phyloP scores from a whole-genome alignment of 228 moss, liverwort and hornwort genomes.

The Sphagnum fallax region DNA sequence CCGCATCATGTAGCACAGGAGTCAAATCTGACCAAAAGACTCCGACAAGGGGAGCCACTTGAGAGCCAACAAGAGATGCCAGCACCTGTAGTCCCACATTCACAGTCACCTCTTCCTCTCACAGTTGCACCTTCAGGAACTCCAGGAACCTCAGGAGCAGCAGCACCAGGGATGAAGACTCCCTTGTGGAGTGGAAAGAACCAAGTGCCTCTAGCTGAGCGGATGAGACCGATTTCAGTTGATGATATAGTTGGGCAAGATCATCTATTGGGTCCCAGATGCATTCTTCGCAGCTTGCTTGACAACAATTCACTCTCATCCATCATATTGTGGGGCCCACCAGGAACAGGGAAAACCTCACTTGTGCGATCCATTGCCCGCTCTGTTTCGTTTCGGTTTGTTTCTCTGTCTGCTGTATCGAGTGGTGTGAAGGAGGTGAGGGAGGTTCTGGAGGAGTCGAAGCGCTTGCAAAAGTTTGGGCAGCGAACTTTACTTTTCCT shows the following conservation, averaged over 20 bases:
- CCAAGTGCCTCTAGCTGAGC: slow-evolving; percentile 69
- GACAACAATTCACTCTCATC: slow-evolving; percentile 59
- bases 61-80: slow-evolving; percentile 28
- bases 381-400: slow-evolving; percentile 48
- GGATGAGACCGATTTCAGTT: slow-evolving; percentile 63
- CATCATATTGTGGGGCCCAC: slow-evolving; percentile 77
- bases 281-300: slow-evolving; percentile 60
- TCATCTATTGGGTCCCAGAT: slow-evolving; percentile 58
- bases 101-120: slow-evolving; percentile 10
- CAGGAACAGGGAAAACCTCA: slow-evolving; percentile 86
- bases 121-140: not conserved
- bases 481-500: slow-evolving; percentile 70
- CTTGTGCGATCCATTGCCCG: slow-evolving; percentile 76
- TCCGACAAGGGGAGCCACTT: slow-evolving; percentile 18
- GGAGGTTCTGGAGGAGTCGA: slow-evolving; percentile 71
- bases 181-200: slow-evolving; percentile 21
- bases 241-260: slow-evolving; percentile 78
- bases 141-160: not conserved
- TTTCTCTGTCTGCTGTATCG: slow-evolving; percentile 67
- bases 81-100: slow-evolving; percentile 22
- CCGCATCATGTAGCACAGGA: slow-evolving; percentile 21
- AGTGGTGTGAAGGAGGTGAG: slow-evolving; percentile 77
- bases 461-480: slow-evolving; percentile 41
- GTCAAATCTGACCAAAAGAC: slow-evolving; percentile 27
- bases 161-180: slow-evolving; percentile 3